A percentile compares a stretch with the other conserved stretches of the same genome.
These are phyloP conservation scores for Populus tomentosa DNA, from an alignment of 441 rosid genomes.

Conservation along the genomic window DNA sequence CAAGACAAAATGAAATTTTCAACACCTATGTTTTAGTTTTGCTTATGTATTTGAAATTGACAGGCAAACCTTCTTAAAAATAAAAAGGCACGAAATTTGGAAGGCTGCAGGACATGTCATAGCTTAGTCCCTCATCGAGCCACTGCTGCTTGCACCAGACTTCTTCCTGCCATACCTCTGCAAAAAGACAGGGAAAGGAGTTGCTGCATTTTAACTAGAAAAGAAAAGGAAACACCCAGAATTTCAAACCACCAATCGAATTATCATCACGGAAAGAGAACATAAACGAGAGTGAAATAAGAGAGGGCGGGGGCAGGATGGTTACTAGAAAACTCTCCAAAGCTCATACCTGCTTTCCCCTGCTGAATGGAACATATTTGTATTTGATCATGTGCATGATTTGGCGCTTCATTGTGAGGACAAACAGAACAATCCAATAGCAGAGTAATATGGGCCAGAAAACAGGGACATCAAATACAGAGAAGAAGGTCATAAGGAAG, in stretches of 20 bases:
- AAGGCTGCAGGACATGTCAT: slow-evolving; percentile 8
- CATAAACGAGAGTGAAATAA: background rate
- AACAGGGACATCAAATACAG: slow-evolving; percentile 62
- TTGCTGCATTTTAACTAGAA: background rate
- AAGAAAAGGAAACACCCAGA: background rate
- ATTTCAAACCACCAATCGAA: background rate
- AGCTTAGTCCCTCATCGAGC: slow-evolving; percentile 29
- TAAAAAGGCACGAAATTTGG: slow-evolving; percentile 3
- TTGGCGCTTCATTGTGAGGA: slow-evolving; percentile 71
- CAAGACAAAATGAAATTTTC: slow-evolving; percentile 11
- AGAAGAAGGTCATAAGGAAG: slow-evolving; percentile 65
- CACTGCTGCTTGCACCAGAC: slow-evolving; percentile 24
- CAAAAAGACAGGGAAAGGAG: background rate
- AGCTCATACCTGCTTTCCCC: slow-evolving; percentile 59
- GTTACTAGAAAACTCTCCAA: background rate
- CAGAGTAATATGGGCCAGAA: slow-evolving; percentile 74
- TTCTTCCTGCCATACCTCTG: slow-evolving; percentile 40
- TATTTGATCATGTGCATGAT: slow-evolving; percentile 69
- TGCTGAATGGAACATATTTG: slow-evolving; percentile 59
- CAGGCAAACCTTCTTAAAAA: slow-evolving; percentile 11
- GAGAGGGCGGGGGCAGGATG: background rate
- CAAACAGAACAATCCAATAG: slow-evolving; percentile 65
- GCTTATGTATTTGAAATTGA: background rate
- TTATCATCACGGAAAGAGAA: background rate
- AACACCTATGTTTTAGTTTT: background rate